Evolutionary conservation across 495 filamentous ascomycete species (phyloP), one percentile per base, ranked within the genome.

Genomic region (Penicillium coffeae): DNA sequence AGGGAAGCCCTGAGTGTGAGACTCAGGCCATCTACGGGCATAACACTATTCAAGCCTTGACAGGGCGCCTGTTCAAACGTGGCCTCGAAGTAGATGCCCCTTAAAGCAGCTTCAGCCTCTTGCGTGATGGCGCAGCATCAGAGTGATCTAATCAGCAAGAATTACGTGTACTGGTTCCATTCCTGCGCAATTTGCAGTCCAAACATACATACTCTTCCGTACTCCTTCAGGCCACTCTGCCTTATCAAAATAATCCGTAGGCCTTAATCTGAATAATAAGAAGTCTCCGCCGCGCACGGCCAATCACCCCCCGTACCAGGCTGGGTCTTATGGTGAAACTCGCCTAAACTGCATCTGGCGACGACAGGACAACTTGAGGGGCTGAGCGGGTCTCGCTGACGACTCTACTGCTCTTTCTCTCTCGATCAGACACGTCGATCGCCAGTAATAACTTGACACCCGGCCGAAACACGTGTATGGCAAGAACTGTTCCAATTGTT

Each of bases 241-340:
- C n/a, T n/a, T n/a, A n/a, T n/a, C n/a, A n/a, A n/a, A n/a, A n/a
- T n/a, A n/a, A n/a, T n/a, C n/a, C n/a, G 25, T 5, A 30, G 25
- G 4, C 25, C 25, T 30, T 30, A 30, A 30, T 30, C 10, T 10
- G 4, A 4, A 30, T 30, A 4, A 5, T 30, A 30, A 5, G 25
- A 30, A 30, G 10, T 30, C 22, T 14, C 40, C 8, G 40, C 27
- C 5, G 16, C 21, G 21, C 13, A 43, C 40, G 15, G 2, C 50
- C 47, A 43, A 51, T 37, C 33, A 47, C 7, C 21, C 10, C 18
- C 15, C 13, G 10, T 33, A 16, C 38, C 44, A 37, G 22, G 8
- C 20, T 33, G 52, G 42, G 60, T 63, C 54, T 60, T 54, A 63
- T 47, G 44, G 33, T 60, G 56, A 63, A 63, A 60, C 56, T 37